A percentile compares a stretch with the other conserved stretches of the same genome.
Evolutionary conservation across 164 flowering plant species (phyloP).

Genomic region (Liquidambar formosana): DNA sequence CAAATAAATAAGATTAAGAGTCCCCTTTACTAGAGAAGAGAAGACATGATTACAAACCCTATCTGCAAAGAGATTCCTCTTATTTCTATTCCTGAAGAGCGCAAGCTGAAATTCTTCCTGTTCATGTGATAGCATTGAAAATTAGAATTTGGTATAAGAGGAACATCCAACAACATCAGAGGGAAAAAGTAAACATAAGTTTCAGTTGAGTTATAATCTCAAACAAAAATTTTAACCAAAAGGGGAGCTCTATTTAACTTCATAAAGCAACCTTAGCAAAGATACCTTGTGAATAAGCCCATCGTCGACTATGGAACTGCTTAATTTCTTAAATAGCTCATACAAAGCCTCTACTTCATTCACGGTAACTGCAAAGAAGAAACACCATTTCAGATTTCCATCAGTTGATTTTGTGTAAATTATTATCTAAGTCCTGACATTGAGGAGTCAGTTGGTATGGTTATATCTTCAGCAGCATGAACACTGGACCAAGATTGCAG

Average conservation of each 20-base stretch:
- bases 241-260: not conserved
- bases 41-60: constrained; percentile 40
- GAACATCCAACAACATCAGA: not conserved
- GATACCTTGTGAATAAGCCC: constrained; percentile 66
- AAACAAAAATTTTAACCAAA: not conserved
- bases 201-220: not conserved
- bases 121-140: not conserved
- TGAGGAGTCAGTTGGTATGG: not conserved
- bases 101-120: constrained; percentile 75
- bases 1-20: too few relatives aligned
- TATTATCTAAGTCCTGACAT: not conserved
- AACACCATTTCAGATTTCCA: not conserved
- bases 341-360: constrained; percentile 72
- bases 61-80: constrained; percentile 62
- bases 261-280: not conserved
- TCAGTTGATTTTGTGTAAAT: too few relatives aligned
- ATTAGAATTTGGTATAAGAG: not conserved
- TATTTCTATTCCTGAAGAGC: constrained; percentile 55
- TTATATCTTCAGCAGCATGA: not conserved
- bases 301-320: constrained; percentile 68
- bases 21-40: not conserved
- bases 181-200: not conserved
- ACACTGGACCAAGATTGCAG: too few relatives aligned
- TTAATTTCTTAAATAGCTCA: constrained; percentile 71
- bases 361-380: constrained; percentile 56